phyloP scores from a whole-genome alignment of 2,329 filamentous ascomycete genomes.

The Neofusicoccum ribis region DNA sequence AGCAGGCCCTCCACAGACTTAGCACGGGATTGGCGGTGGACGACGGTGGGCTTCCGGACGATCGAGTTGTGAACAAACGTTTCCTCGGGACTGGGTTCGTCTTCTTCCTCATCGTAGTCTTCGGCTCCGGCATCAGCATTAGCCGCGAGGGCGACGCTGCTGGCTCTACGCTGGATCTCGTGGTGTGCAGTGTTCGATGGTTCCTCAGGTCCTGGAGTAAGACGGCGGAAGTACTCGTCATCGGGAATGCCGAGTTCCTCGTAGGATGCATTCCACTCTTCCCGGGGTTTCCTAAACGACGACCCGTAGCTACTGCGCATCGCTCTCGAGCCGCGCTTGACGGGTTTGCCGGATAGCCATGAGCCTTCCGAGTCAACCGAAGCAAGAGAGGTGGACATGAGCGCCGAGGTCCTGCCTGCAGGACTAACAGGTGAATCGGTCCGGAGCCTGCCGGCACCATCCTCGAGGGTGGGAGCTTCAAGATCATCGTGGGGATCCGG shows the following conservation, averaged over 20 bases:
- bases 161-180: slow-evolving; percentile 36
- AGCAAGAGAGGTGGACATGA: slow-evolving; percentile 78
- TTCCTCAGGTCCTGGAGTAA: slow-evolving; percentile 51
- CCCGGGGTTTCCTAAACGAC: slow-evolving; percentile 43
- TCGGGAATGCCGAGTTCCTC: slow-evolving; percentile 67
- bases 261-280: slow-evolving; percentile 60
- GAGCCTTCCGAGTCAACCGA: slow-evolving; percentile 95
- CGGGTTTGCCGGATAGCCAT: slow-evolving; percentile 80
- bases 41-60: slow-evolving; percentile 62
- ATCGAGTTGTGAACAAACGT: slow-evolving; percentile 54
- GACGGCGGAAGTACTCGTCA: slow-evolving; percentile 71
- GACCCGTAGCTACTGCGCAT: slow-evolving; percentile 51
- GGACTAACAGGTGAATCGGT: slow-evolving; percentile 46
- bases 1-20: slow-evolving; percentile 64
- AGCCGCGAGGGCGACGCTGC: slow-evolving; percentile 45
- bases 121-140: slow-evolving; percentile 43
- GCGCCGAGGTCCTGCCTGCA: slow-evolving; percentile 29
- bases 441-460: slow-evolving; percentile 24
- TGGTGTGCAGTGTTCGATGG: slow-evolving; percentile 18
- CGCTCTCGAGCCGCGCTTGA: slow-evolving; percentile 49
- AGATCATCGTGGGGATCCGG: slow-evolving; percentile 20
- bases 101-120: slow-evolving; percentile 46
- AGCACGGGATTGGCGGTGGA: slow-evolving; percentile 59
- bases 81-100: slow-evolving; percentile 21
- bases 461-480: not conserved